phyloP scores from a whole-genome alignment of 176 grass and related monocot species.

The Eleusine coracana region DNA sequence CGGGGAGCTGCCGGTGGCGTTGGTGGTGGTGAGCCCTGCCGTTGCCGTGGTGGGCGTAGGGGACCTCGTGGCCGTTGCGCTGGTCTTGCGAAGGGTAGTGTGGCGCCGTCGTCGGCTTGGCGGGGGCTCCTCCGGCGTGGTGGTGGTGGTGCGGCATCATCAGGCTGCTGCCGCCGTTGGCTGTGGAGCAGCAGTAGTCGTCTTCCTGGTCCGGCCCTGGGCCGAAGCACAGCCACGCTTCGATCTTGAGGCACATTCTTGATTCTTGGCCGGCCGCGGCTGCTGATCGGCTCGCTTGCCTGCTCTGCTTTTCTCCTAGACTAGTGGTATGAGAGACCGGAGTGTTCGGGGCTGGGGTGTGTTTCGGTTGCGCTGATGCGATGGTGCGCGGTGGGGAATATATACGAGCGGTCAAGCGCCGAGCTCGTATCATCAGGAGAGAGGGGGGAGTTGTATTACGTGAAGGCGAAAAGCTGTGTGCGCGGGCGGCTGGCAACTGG shows the following conservation, averaged over 20 bases:
- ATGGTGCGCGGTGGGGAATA: too few relatives aligned
- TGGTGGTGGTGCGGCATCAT: neutral
- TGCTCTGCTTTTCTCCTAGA: too few relatives aligned
- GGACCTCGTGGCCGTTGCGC: neutral
- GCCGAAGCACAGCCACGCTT: conserved; percentile 12
- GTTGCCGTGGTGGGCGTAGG: neutral
- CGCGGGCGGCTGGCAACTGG: neutral
- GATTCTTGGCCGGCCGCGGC: too few relatives aligned
- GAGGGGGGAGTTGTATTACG: too few relatives aligned
- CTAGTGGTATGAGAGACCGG: too few relatives aligned
- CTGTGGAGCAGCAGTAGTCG: neutral
- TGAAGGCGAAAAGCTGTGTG: too few relatives aligned
- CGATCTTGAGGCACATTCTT: conserved; percentile 47
- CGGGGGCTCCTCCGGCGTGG: neutral
- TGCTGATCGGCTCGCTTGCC: too few relatives aligned
- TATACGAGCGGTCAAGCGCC: neutral
- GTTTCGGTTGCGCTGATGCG: too few relatives aligned
- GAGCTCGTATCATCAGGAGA: too few relatives aligned
- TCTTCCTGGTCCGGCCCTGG: neutral
- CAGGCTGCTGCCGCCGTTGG: neutral
- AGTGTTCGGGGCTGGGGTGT: too few relatives aligned
- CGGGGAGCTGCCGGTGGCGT: neutral
- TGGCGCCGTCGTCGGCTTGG: neutral
- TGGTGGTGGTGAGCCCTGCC: neutral
- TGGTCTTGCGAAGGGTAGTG: neutral